Percentiles rank a stretch among this genome's conserved stretches.
Evolutionary conservation across 805 yeast genomes (phyloP).

Genomic region (Metahyphopichia silvanorum): DNA sequence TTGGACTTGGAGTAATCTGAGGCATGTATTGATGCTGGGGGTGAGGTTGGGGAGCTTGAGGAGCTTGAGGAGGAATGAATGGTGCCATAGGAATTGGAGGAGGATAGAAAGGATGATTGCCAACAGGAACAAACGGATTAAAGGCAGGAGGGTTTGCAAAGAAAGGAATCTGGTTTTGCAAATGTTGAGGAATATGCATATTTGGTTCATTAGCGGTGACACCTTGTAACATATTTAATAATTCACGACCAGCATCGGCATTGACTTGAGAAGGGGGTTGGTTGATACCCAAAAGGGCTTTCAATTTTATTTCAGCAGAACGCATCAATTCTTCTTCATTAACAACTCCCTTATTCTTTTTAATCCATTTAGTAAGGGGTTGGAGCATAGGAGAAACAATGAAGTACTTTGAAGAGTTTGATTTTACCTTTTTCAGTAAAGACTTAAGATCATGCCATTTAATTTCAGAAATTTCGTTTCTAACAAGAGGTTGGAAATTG

Average conservation of each 20-base stretch:
- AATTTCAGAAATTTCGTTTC: constrained; percentile 83
- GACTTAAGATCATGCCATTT: constrained; percentile 68
- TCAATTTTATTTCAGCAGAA: constrained; percentile 64
- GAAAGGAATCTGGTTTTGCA: constrained; percentile 22
- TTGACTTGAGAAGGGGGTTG: constrained; percentile 21
- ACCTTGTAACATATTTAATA: constrained; percentile 57
- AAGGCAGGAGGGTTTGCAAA: constrained; percentile 8
- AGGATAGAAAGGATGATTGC: constrained; percentile 9
- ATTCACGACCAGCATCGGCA: constrained; percentile 73
- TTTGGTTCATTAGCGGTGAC: constrained; percentile 16
- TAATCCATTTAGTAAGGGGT: constrained; percentile 54
- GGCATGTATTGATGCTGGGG: constrained; percentile 6
- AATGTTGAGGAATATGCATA: constrained; percentile 31
- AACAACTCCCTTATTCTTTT: constrained; percentile 45
- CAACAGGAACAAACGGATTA: not conserved
- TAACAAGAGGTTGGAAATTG: constrained; percentile 73
- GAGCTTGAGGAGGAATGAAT: constrained; percentile 3
- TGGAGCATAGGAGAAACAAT: constrained; percentile 48
- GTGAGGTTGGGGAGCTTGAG: constrained; percentile 3
- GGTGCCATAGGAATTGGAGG: constrained; percentile 14
- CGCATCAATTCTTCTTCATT: constrained; percentile 59
- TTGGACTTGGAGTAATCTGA: constrained; percentile 4
- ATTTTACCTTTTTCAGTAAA: constrained; percentile 39
- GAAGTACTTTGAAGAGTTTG: constrained; percentile 35
- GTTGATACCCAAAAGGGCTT: constrained; percentile 59